These are phyloP conservation scores for Gaertneriomyces semiglobifer DNA, from an alignment of 192 early-diverging fungal genomes.

Conservation along the genomic window DNA sequence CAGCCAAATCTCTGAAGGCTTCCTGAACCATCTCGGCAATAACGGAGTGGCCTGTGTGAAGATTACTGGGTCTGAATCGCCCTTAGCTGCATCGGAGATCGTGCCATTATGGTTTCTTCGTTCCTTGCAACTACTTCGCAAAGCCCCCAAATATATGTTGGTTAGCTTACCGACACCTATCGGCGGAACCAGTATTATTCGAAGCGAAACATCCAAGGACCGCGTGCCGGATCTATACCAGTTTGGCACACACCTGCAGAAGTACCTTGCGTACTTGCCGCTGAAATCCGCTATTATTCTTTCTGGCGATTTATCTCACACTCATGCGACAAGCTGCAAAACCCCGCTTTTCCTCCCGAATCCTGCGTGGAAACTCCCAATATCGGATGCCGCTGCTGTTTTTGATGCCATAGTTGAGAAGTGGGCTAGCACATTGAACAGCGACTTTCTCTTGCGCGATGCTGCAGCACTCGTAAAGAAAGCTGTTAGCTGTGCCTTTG, in stretches of 20 bases:
- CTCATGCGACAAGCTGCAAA: slow-evolving; percentile 23
- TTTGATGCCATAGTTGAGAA: slow-evolving; percentile 30
- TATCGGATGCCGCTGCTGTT: slow-evolving; percentile 30
- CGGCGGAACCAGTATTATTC: slow-evolving; percentile 21
- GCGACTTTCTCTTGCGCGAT: slow-evolving; percentile 22
- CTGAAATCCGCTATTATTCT: slow-evolving; percentile 14
- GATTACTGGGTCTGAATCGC: slow-evolving; percentile 29
- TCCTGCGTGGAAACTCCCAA: slow-evolving; percentile 22
- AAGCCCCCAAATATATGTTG: slow-evolving; percentile 16
- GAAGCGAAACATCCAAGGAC: slow-evolving; percentile 15
- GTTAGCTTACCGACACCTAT: slow-evolving; percentile 23
- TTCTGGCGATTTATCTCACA: slow-evolving; percentile 22
- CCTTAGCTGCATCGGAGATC: slow-evolving; percentile 19
- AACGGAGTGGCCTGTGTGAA: slow-evolving; percentile 24
- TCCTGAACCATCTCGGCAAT: slow-evolving; percentile 26
- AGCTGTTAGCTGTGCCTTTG: slow-evolving; percentile 25
- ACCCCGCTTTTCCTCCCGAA: slow-evolving; percentile 16
- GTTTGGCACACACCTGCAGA: slow-evolving; percentile 21
- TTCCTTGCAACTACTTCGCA: not conserved
- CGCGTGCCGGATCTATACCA: slow-evolving; percentile 20
- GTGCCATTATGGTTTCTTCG: slow-evolving; percentile 30
- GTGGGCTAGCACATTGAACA: slow-evolving; percentile 24
- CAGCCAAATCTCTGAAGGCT: slow-evolving; percentile 12
- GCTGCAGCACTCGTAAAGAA: slow-evolving; percentile 21
- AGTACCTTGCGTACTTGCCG: slow-evolving; percentile 16